phyloP scores from a whole-genome alignment of 163 green algal genomes.

The Chloromonas sp. region DNA sequence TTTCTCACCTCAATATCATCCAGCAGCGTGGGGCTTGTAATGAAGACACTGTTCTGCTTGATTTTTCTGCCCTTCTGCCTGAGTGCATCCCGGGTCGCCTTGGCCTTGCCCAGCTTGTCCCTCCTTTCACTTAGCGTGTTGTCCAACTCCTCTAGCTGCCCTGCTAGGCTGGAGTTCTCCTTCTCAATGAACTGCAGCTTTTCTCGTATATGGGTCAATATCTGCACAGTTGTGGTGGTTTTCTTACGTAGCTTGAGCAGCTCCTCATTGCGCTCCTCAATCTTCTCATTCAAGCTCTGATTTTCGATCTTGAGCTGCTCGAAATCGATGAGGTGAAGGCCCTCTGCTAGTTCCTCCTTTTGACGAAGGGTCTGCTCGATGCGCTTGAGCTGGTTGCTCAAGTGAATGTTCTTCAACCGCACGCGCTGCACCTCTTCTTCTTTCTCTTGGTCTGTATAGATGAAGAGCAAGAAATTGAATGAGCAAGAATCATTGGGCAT shows the following conservation, averaged over 20 bases:
- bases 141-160: conserved; percentile 39
- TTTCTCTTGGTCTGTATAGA: conserved; percentile 36
- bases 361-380: conserved; percentile 45
- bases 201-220: conserved; percentile 79
- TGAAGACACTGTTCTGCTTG: conserved; percentile 44
- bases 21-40: conserved; percentile 53
- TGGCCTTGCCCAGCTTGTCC: conserved; percentile 40
- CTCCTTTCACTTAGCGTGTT: conserved; percentile 33
- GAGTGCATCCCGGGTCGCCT: conserved; percentile 37
- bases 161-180: conserved; percentile 41
- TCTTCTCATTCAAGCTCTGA: conserved; percentile 76
- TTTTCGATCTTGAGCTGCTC: conserved; percentile 94
- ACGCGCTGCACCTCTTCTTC: conserved; percentile 57
- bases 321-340: conserved; percentile 89
- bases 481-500: too few species aligned
- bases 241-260: conserved; percentile 79
- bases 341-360: conserved; percentile 74
- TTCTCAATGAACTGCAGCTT: conserved; percentile 77
- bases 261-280: conserved; percentile 83
- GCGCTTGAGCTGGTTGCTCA: conserved; percentile 47
- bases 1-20: conserved; percentile 54
- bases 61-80: conserved; percentile 42
- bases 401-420: conserved; percentile 55
- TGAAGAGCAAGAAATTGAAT: not conserved
- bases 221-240: conserved; percentile 72